Conservation (phyloP, 192 early-diverging fungal species). For the Coemansia sp. region DNA sequence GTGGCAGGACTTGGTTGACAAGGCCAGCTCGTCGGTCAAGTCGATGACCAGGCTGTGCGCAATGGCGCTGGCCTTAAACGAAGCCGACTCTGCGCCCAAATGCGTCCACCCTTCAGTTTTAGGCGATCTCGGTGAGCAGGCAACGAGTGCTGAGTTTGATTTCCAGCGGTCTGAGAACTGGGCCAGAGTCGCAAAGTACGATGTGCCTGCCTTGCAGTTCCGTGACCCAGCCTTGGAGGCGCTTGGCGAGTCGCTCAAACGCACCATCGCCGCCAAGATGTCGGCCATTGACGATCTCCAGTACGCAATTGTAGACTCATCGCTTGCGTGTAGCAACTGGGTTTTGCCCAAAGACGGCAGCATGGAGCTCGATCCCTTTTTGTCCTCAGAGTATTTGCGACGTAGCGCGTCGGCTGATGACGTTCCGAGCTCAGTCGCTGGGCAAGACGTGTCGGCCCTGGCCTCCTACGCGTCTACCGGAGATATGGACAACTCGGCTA, state of each 20-base stretch:
- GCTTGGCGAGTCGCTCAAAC: conserved; percentile 7
- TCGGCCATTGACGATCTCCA: conserved; percentile 35
- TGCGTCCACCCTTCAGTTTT: conserved; percentile 8
- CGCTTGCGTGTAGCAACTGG: conserved; percentile 37
- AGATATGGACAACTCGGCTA: background rate
- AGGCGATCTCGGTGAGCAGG: no score
- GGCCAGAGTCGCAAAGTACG: conserved; percentile 20
- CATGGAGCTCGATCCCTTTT: background rate
- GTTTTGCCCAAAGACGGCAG: conserved; percentile 7
- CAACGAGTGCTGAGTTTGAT: background rate
- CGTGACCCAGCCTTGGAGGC: conserved; percentile 16
- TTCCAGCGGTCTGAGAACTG: conserved; percentile 41
- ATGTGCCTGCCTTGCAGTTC: conserved; percentile 1
- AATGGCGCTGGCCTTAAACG: conserved; percentile 20
- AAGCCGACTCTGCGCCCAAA: conserved; percentile 24
- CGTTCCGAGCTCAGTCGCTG: background rate
- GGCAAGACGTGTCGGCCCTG: background rate
- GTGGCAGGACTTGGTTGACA: conserved; percentile 28
- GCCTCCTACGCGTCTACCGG: background rate
- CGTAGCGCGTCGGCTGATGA: background rate
- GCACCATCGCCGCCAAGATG: conserved; percentile 30
- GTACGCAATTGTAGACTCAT: conserved; percentile 44
- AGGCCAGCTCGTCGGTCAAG: conserved; percentile 7
- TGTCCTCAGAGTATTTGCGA: background rate
- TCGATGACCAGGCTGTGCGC: conserved; percentile 24